A percentile compares a stretch with the other conserved stretches of the same genome.
Conservation (phyloP, 2,329 filamentous ascomycete genomes). For the Xenoacremonium recifei region DNA sequence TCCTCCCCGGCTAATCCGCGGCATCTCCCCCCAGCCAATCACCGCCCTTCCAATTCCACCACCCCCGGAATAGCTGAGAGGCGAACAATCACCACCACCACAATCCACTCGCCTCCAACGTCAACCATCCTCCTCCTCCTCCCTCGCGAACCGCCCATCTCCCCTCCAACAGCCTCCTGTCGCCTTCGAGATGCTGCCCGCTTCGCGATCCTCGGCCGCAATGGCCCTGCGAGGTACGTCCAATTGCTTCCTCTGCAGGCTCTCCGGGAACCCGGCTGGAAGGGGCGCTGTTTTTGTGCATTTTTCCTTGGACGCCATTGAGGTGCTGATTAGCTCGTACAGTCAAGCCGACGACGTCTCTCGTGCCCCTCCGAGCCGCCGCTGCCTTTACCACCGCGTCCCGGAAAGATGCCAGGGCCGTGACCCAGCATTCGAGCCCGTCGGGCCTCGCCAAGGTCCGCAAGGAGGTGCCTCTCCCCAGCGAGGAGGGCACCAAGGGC, state of each 20-base stretch:
- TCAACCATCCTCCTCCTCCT: constrained; percentile 20
- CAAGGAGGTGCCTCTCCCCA: constrained; percentile 73
- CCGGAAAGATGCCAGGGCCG: constrained; percentile 59
- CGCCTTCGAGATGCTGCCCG: constrained; percentile 42
- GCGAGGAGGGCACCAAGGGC: constrained; percentile 77
- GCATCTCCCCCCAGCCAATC: constrained; percentile 26
- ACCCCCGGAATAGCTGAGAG: too few relatives aligned
- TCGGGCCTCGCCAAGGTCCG: constrained; percentile 54
- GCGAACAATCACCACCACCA: constrained; percentile 23
- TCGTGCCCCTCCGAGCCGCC: constrained; percentile 63
- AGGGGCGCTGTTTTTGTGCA: constrained; percentile 10
- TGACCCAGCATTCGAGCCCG: constrained; percentile 53
- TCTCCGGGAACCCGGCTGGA: background rate
- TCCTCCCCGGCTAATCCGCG: constrained; percentile 30
- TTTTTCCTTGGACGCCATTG: constrained; percentile 7
- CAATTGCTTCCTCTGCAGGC: too few relatives aligned
- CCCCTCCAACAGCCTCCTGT: constrained; percentile 10
- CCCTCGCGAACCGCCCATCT: constrained; percentile 18
- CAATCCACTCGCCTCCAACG: constrained; percentile 18
- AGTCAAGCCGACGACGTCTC: constrained; percentile 65
- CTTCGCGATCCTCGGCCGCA: constrained; percentile 50
- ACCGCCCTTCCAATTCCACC: constrained; percentile 27
- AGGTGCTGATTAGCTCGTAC: constrained; percentile 14
- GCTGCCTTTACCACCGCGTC: constrained; percentile 66
- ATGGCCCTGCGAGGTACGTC: constrained; percentile 52